These are phyloP conservation scores for Xerocomus minutiporus DNA, from an alignment of 1,284 basidiomycete genomes.

Conservation along the genomic window DNA sequence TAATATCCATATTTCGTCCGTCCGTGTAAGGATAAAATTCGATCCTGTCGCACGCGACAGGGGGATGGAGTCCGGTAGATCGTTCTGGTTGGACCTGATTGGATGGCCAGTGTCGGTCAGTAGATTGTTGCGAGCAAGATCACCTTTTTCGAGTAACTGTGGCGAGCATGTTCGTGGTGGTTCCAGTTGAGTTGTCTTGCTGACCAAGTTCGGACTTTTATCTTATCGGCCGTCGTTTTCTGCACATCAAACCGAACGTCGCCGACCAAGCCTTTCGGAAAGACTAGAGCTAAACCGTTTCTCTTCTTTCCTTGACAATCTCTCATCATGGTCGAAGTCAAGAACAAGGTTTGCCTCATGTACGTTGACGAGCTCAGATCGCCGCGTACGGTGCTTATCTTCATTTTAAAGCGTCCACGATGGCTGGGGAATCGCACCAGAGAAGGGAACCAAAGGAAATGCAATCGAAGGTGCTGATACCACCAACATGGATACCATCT, in stretches of 20 bases:
- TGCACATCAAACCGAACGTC: slow-evolving; percentile 5
- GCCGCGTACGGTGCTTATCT: slow-evolving; percentile 1
- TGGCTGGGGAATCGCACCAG: slow-evolving; percentile 80
- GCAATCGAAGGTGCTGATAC: slow-evolving; percentile 82
- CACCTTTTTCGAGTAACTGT: not conserved
- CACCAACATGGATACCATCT: slow-evolving; percentile 83
- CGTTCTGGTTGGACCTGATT: too few relatives aligned
- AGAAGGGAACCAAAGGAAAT: slow-evolving; percentile 73
- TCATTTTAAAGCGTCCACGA: slow-evolving; percentile 71
- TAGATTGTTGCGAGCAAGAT: not conserved
- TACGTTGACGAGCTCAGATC: slow-evolving; percentile 35
- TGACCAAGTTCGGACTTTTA: not conserved
- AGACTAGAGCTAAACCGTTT: not conserved
- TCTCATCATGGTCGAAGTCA: slow-evolving; percentile 44
- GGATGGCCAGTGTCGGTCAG: too few relatives aligned
- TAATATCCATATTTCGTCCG: not conserved
- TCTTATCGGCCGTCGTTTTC: not conserved
- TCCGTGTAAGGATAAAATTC: too few relatives aligned
- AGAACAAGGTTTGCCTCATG: slow-evolving; percentile 91
- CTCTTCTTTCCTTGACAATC: not conserved
- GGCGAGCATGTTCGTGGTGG: too few relatives aligned
- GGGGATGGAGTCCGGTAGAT: too few relatives aligned
- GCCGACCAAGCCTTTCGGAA: slow-evolving; percentile 6
- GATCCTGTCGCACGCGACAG: too few relatives aligned
- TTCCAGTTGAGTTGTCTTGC: too few relatives aligned